Conservation (phyloP, 1,284 basidiomycete species). For the Ustilago bromivora region DNA sequence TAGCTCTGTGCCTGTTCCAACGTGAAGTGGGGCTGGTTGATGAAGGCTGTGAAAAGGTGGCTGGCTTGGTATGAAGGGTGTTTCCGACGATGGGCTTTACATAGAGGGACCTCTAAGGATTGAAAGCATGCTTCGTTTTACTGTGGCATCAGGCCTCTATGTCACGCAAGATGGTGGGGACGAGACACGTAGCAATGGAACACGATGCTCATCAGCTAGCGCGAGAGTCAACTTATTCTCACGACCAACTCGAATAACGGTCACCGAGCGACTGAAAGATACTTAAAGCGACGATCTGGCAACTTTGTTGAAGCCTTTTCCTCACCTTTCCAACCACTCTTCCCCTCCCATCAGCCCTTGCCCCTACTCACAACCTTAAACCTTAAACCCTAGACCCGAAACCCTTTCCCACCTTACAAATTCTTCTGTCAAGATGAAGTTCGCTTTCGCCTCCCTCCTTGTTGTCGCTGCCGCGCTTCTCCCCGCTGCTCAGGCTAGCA, state of each 20-base stretch:
- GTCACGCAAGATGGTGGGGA: background rate
- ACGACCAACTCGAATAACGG: background rate
- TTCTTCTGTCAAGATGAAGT: conserved; percentile 32
- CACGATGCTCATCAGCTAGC: background rate
- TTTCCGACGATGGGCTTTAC: background rate
- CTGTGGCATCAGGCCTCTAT: background rate
- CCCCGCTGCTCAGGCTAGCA: conserved; percentile 25
- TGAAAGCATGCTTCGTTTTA: background rate
- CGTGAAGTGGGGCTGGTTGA: background rate
- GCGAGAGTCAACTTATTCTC: background rate
- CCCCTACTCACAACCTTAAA: background rate
- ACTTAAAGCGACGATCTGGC: conserved; percentile 12
- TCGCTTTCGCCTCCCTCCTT: conserved; percentile 31
- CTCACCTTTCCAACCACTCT: background rate
- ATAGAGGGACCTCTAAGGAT: background rate
- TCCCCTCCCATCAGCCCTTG: background rate
- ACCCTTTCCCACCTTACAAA: background rate
- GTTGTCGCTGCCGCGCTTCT: conserved; percentile 35
- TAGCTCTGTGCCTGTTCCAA: background rate
- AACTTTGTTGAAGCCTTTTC: background rate
- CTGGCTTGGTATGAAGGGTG: background rate
- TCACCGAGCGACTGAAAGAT: background rate
- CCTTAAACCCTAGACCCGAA: background rate
- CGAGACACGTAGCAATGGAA: background rate
- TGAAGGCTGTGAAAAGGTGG: background rate